Evolutionary conservation across 1,284 basidiomycete species (phyloP).

Genomic region (Ceratobasidium theobromae): DNA sequence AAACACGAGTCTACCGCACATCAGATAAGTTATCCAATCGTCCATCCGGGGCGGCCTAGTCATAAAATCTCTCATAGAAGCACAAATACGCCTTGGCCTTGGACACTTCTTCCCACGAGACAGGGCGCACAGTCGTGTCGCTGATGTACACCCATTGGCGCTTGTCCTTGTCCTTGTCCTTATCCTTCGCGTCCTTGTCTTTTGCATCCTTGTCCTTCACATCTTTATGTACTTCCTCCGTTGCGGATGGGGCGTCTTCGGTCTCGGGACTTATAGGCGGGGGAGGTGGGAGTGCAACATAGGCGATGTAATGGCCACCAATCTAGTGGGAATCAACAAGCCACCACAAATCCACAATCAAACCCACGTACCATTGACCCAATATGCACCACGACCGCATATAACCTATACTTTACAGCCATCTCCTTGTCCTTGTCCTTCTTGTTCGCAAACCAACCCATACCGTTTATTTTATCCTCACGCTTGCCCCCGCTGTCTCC

Average conservation of each 20-base stretch:
- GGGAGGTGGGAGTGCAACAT: slow-evolving; percentile 61
- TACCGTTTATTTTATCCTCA: background rate
- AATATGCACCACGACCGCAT: slow-evolving; percentile 88
- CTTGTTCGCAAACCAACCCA: slow-evolving; percentile 38
- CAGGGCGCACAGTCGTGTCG: slow-evolving; percentile 76
- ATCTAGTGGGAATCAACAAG: slow-evolving; percentile 49
- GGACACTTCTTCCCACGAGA: slow-evolving; percentile 83
- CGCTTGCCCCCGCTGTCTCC: background rate
- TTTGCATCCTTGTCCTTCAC: slow-evolving; percentile 25
- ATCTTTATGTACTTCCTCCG: background rate
- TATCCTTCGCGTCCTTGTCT: slow-evolving; percentile 1
- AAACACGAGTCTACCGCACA: too few relatives aligned
- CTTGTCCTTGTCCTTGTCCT: slow-evolving; percentile 40
- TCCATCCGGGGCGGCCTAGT: slow-evolving; percentile 4
- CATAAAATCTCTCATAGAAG: slow-evolving; percentile 73
- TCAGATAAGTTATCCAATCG: slow-evolving; percentile 12
- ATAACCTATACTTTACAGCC: slow-evolving; percentile 66
- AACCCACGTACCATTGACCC: slow-evolving; percentile 72
- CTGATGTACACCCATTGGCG: slow-evolving; percentile 91
- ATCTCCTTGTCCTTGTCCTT: slow-evolving; percentile 50
- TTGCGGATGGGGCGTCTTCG: slow-evolving; percentile 11
- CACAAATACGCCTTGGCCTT: slow-evolving; percentile 89
- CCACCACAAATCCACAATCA: background rate
- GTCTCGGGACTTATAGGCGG: slow-evolving; percentile 35
- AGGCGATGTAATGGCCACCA: slow-evolving; percentile 83